Percentiles rank a stretch among this genome's conserved stretches.
phyloP scores from a whole-genome alignment of 768 basidiomycete genomes.

The Amanita inopinata region DNA sequence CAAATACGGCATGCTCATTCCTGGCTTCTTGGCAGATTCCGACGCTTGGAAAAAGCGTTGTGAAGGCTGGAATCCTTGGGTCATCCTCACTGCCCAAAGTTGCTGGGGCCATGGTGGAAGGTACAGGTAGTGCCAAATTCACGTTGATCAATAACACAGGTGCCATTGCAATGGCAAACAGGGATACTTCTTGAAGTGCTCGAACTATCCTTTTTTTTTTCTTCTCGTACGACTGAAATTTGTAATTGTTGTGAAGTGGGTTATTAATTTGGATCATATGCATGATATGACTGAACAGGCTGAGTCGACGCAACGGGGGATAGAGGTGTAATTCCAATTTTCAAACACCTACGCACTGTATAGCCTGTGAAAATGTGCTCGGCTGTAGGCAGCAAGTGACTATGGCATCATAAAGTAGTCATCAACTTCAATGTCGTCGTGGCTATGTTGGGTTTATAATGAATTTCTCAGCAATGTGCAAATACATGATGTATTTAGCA shows the following conservation, averaged over 20 bases:
- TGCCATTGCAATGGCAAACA: constrained; percentile 31
- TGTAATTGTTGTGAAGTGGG: no score
- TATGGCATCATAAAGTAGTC: neutral
- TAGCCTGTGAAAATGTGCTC: no score
- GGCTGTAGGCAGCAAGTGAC: no score
- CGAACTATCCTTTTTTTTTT: neutral
- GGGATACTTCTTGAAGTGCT: constrained; percentile 4
- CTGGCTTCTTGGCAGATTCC: constrained; percentile 27
- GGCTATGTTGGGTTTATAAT: neutral
- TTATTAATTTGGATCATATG: no score
- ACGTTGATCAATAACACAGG: constrained; percentile 51
- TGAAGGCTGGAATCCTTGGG: constrained; percentile 45
- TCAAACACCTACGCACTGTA: no score
- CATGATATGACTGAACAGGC: no score
- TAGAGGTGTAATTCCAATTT: no score
- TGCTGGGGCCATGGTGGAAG: constrained; percentile 32
- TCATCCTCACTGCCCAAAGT: constrained; percentile 35
- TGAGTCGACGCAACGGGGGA: no score
- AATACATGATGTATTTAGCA: neutral
- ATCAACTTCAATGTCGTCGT: neutral
- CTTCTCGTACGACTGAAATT: no score
- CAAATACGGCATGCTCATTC: neutral
- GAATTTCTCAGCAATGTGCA: neutral
- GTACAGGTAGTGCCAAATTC: constrained; percentile 29
- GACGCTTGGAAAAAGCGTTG: constrained; percentile 44